phyloP scores from a whole-genome alignment of 805 yeast genomes.

The Saturnispora ahearnii region DNA sequence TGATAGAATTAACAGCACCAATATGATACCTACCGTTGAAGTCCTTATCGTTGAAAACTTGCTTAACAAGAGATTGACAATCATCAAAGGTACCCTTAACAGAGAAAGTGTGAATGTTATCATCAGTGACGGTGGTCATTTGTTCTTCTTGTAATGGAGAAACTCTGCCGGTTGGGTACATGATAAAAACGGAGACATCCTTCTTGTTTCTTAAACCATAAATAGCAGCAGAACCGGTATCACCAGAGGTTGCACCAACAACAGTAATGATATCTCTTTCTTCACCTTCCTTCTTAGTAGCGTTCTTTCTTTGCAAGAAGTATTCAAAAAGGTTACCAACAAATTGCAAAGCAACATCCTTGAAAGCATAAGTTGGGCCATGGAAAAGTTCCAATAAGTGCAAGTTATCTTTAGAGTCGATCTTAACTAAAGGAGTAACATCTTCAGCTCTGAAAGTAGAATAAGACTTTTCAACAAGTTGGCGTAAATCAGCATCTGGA shows the following conservation, averaged over 20 bases:
- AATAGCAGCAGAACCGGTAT: slow-evolving; percentile 98
- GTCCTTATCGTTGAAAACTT: slow-evolving; percentile 79
- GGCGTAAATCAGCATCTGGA: slow-evolving; percentile 54
- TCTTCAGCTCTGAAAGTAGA: slow-evolving; percentile 81
- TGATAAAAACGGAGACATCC: slow-evolving; percentile 93
- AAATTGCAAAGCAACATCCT: slow-evolving; percentile 96
- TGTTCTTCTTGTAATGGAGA: slow-evolving; percentile 97
- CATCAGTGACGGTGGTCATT: slow-evolving; percentile 93
- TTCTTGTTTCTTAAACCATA: slow-evolving; percentile 95
- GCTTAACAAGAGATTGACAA: slow-evolving; percentile 94
- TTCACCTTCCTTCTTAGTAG: slow-evolving; percentile 34
- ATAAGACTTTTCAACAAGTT: slow-evolving; percentile 62
- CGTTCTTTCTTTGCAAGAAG: slow-evolving; percentile 72
- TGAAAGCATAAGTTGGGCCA: slow-evolving; percentile 98
- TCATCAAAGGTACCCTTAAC: slow-evolving; percentile 97
- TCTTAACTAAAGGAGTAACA: slow-evolving; percentile 72
- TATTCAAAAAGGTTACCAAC: slow-evolving; percentile 95
- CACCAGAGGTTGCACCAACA: slow-evolving; percentile 99
- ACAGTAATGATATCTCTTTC: slow-evolving; percentile 81
- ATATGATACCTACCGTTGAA: slow-evolving; percentile 87
- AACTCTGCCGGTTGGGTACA: slow-evolving; percentile 95
- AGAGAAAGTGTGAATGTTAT: slow-evolving; percentile 88
- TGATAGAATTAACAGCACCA: slow-evolving; percentile 96
- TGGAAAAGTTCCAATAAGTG: slow-evolving; percentile 90
- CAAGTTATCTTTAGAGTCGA: slow-evolving; percentile 42